A percentile compares a stretch with the other conserved stretches of the same genome.
These are phyloP conservation scores for Nitzschia palea DNA, from an alignment of 108 stramenopile species.

Conservation along the genomic window DNA sequence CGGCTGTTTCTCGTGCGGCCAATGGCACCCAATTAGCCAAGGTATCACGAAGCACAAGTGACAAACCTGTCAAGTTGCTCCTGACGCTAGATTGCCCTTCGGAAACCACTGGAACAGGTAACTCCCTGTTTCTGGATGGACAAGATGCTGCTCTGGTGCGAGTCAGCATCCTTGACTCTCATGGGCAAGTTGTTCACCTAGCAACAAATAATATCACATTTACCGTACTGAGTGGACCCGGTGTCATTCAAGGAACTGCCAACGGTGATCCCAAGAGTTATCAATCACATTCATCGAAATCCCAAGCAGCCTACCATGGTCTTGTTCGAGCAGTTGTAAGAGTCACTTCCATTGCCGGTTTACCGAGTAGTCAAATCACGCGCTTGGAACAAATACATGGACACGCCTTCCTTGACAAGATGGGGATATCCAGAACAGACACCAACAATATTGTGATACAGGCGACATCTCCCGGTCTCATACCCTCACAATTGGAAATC, in stretches of 20 bases:
- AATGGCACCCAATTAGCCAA: conserved; percentile 15
- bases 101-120: conserved; percentile 17
- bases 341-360: conserved; percentile 31
- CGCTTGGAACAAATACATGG: conserved; percentile 13
- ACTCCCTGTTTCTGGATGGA: conserved; percentile 35
- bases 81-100: conserved; percentile 31
- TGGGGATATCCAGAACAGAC: background rate
- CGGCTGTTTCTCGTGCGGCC: conserved; percentile 25
- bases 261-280: conserved; percentile 40
- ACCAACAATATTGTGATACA: conserved; percentile 31
- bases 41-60: conserved; percentile 5
- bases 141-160: conserved; percentile 39
- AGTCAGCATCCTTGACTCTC: conserved; percentile 30
- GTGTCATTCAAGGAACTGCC: conserved; percentile 26
- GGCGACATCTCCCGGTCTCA: conserved; percentile 29
- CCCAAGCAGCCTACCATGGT: conserved; percentile 36
- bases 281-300: conserved; percentile 14
- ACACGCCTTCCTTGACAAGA: background rate
- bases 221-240: conserved; percentile 26
- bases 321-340: conserved; percentile 33
- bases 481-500: conserved; percentile 15
- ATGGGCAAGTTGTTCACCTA: conserved; percentile 18
- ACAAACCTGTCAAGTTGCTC: background rate
- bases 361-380: background rate
- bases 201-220: conserved; percentile 33